Evolutionary conservation across 1,284 basidiomycete species (phyloP), one percentile per base, ranked within the genome.

Genomic region (Puccinia sorghi): DNA sequence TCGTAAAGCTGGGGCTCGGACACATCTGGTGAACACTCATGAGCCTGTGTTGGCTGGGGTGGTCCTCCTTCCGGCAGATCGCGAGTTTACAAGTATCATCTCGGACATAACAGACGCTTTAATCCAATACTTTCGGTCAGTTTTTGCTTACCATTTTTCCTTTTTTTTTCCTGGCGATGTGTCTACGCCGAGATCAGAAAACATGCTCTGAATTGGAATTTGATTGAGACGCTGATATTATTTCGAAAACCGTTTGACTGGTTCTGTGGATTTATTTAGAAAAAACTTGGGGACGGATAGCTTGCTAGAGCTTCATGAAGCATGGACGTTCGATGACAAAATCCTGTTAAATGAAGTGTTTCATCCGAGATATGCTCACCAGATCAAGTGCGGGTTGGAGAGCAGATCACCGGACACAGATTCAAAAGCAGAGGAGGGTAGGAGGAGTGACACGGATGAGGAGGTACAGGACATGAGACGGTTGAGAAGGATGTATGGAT

Each of bases 301-400:
- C 22, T 63, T 59, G 41, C 46, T 61, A 39, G 59, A 61, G 5
- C 56, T 73, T 37, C 50, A 63, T 48, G 71, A 73, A 63, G 71
- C 71, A 25, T 73, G 71, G 71, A 73, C 71, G 20, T 73, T 73
- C 48, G 71, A 73, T 73, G 71, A 73, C 56, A 63, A 73, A 22
- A 59, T 59, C 11, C 56, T 73, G 13, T 12, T 73, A 15, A 43
- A 73, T 15, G 71, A 73, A 57, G 66, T 69, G 15, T 69, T 69
- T 25, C 66, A 69, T 43, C 66, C 66, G 15, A 69, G 46, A 69
- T 69, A 69, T 20, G 37, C 37, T 37, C 66, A 69, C 12, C 66
- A 69, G 22, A 50, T 69, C 66, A 69, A 69, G 22, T 69, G 46
- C 4, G 46, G 66, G 52, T 52, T 69, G 43, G 66, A 48, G 11